Evolutionary conservation across 371 early-diverging fungal genomes (phyloP).

Genomic region (Fennellomyces sp.): DNA sequence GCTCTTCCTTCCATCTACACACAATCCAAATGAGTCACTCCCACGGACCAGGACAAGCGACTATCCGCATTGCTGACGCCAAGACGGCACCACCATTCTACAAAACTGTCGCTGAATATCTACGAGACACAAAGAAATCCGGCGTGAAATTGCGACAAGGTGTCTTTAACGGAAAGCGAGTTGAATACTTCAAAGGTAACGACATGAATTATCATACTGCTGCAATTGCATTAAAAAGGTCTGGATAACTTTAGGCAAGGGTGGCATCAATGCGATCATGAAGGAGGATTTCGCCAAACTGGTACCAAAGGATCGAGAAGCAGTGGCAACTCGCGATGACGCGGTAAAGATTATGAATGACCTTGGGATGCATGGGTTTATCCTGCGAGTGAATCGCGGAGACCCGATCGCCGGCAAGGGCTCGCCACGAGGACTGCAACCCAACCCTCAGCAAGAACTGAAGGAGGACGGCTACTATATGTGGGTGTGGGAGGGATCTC

Average conservation of each 20-base stretch:
- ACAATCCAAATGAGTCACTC: constrained; percentile 19
- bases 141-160: constrained; percentile 84
- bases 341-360: constrained; percentile 70
- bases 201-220: too few relatives aligned
- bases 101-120: constrained; percentile 35
- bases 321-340: constrained; percentile 63
- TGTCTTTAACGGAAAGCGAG: constrained; percentile 87
- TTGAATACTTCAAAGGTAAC: constrained; percentile 93
- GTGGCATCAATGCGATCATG: constrained; percentile 86
- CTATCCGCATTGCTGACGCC: constrained; percentile 45
- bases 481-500: constrained; percentile 95
- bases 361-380: constrained; percentile 70
- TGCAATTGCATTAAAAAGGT: too few relatives aligned
- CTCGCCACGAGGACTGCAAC: constrained; percentile 54
- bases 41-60: constrained; percentile 19
- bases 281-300: constrained; percentile 69
- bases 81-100: constrained; percentile 43
- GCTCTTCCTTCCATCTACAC: constrained; percentile 5
- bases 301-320: constrained; percentile 46
- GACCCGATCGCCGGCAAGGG: constrained; percentile 54
- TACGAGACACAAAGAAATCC: constrained; percentile 56
- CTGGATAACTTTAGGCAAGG: too few relatives aligned
- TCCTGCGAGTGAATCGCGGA: constrained; percentile 76
- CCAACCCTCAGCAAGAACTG: constrained; percentile 72
- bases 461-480: constrained; percentile 89